Base-by-base conservation (phyloP, 768 basidiomycete species). In the Russula sp. region DNA sequence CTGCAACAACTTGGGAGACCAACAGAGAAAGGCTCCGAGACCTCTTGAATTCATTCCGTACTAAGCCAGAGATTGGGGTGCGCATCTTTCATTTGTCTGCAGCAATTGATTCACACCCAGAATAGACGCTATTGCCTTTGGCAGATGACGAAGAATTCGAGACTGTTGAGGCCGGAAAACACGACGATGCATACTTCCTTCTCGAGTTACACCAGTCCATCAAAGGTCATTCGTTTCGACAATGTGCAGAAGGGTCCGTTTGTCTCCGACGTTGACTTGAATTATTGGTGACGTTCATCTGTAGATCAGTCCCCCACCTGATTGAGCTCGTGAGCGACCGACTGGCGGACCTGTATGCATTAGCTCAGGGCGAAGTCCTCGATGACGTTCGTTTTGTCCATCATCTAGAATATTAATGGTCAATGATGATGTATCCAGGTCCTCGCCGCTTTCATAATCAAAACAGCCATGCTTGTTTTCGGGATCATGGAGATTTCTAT, bases 401-500 rank as follows among this genome's bases (percentile, higher is more conserved):
- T 18, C 16, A 38, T 41, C 22, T 18, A 7, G 39, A 20, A 49
- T 18, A 25, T 34, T 34, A 25, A 59, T 49, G 22, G 22, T 42
- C 32, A 36, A 59, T 63, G 58, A 63, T 38, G 20, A 39, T 20
- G 4, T 35, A 4, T 29, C 39, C 41, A 63, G 62, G 42, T 25
- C 3, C 47, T 63, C 2, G 52, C 62, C 41, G 38, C 49, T 34
- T 42, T 59, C 43, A 54, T 57, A 14, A 59, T 59, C 45, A 59
- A 59, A 59, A 48, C 58, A 9, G 62, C 62, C 41, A 63, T 63
- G 57, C 62, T 63, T 49, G 62, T 63, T 25, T 47, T 16, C 43
- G 62, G 62, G 22, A 38, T 59, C 29, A 63, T 63, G 62, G 58
- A 63, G 16, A 49, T 63, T 25, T 59, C 34, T 5, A 46, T 48